These are phyloP conservation scores for Calvatia gigantea DNA, from an alignment of 768 basidiomycete species.

Conservation along the genomic window DNA sequence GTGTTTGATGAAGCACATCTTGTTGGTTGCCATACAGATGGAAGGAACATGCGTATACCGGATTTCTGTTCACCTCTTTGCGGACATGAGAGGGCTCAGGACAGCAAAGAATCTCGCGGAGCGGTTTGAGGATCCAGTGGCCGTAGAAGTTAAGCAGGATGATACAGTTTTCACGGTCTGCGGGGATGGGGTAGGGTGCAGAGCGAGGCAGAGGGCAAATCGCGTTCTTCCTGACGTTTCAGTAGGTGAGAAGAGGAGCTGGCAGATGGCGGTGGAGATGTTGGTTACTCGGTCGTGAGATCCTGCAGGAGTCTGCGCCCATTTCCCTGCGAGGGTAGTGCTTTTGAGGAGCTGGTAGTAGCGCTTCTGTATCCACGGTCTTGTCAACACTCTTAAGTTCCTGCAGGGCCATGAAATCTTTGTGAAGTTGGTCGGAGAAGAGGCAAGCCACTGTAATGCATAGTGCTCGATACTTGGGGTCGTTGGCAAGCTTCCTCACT, in stretches of 20 bases:
- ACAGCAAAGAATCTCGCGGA: conserved; percentile 41
- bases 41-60: conserved; percentile 56
- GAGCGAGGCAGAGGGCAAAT: conserved; percentile 14
- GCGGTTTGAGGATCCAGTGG: conserved; percentile 54
- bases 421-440: conserved; percentile 47
- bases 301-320: conserved; percentile 59
- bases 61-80: conserved; percentile 56
- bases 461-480: conserved; percentile 55
- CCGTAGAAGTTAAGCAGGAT: conserved; percentile 56
- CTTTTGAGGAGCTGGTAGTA: conserved; percentile 30
- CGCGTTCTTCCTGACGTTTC: conserved; percentile 27
- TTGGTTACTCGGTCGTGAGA: conserved; percentile 64
- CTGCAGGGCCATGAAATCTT: conserved; percentile 42
- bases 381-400: conserved; percentile 31
- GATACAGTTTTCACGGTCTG: conserved; percentile 27
- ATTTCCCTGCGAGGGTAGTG: conserved; percentile 64
- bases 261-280: conserved; percentile 59
- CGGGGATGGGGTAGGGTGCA: conserved; percentile 7
- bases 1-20: conserved; percentile 48
- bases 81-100: conserved; percentile 64
- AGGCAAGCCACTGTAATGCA: conserved; percentile 61
- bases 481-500: conserved; percentile 32
- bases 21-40: conserved; percentile 59
- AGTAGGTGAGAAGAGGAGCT: conserved; percentile 41
- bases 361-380: conserved; percentile 19